A percentile compares a stretch with the other conserved stretches of the same genome.
These are phyloP conservation scores for Baorangia bicolor DNA, from an alignment of 768 basidiomycete genomes.

Conservation along the genomic window DNA sequence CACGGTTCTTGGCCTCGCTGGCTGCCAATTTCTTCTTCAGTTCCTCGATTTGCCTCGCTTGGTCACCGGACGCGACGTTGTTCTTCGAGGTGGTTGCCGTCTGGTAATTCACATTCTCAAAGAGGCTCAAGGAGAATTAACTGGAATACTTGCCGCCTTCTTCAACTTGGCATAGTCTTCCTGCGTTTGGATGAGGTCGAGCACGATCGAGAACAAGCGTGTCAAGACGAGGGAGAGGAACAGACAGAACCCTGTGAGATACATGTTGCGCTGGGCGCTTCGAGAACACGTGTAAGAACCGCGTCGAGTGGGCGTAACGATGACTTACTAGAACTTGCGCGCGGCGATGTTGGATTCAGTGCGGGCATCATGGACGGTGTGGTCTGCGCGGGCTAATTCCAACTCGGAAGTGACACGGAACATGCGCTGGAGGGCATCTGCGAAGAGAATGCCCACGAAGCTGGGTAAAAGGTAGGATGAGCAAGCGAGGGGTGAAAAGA, in stretches of 20 bases:
- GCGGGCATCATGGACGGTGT: constrained; percentile 56
- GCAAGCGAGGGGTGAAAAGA: not conserved
- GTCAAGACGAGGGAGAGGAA: constrained; percentile 96
- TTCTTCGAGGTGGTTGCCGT: constrained; percentile 34
- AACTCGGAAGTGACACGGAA: constrained; percentile 72
- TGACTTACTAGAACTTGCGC: constrained; percentile 85
- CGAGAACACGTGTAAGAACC: not conserved
- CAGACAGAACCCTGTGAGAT: constrained; percentile 89
- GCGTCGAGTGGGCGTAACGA: not conserved
- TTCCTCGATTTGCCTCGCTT: constrained; percentile 50
- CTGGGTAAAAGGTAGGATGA: constrained; percentile 33
- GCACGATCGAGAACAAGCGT: constrained; percentile 87
- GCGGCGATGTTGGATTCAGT: constrained; percentile 89
- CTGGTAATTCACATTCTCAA: constrained; percentile 21
- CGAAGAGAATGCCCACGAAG: constrained; percentile 84
- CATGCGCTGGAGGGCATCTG: constrained; percentile 93
- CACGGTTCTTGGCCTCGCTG: constrained; percentile 56
- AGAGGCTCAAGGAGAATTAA: not conserved
- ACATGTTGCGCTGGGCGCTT: constrained; percentile 87
- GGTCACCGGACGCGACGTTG: constrained; percentile 20
- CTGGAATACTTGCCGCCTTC: constrained; percentile 40
- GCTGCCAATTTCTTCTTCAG: constrained; percentile 67
- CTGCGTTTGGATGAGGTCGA: constrained; percentile 88
- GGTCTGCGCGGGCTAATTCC: constrained; percentile 61
- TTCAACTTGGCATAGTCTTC: constrained; percentile 86